Conservation (phyloP, 345 rosid genomes). For the Corymbia maculata region DNA sequence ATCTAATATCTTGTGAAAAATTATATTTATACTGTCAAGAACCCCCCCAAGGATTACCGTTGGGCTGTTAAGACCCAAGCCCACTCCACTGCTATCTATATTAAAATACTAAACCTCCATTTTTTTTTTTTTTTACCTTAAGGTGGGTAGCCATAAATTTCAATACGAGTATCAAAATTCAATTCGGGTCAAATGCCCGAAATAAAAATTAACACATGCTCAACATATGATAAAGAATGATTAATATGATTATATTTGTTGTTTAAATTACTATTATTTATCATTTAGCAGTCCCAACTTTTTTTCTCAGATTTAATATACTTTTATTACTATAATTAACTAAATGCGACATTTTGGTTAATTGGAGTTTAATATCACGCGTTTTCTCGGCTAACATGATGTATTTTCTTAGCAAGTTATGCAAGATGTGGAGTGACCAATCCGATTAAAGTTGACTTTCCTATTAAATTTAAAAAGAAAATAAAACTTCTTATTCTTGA, state of each 20-base stretch:
- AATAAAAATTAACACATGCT: neutral
- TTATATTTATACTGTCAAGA: neutral
- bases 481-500: neutral
- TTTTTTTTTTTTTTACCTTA: neutral
- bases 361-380: neutral
- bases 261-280: neutral
- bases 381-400: neutral
- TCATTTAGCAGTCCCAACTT: too few relatives aligned
- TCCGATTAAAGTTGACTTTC: neutral
- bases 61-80: neutral
- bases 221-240: neutral
- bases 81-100: neutral
- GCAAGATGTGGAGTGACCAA: neutral
- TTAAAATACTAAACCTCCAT: neutral
- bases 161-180: neutral
- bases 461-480: neutral
- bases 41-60: neutral
- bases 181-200: neutral
- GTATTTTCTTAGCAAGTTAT: neutral
- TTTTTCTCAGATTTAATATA: too few relatives aligned
- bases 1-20: neutral
- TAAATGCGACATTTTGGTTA: neutral
- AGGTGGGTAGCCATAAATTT: neutral
- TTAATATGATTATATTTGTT: neutral
- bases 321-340: too few relatives aligned